phyloP scores from a whole-genome alignment of 805 yeast species.

The Metschnikowia borealis region DNA sequence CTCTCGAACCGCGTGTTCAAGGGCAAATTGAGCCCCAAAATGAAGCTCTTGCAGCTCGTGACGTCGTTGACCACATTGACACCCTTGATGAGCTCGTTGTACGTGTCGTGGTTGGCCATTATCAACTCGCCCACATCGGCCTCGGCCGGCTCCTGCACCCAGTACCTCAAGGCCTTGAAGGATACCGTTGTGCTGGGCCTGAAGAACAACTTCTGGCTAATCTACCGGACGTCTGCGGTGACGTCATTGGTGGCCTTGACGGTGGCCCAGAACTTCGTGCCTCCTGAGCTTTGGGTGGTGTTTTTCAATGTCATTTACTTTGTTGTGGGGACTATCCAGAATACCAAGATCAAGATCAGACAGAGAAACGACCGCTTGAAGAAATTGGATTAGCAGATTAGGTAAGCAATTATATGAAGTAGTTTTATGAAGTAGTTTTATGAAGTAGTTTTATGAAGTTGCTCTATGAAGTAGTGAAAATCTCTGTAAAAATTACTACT shows the following conservation, averaged over 20 bases:
- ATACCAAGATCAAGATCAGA: conserved; percentile 46
- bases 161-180: conserved; percentile 18
- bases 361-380: conserved; percentile 10
- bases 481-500: no score
- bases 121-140: conserved; percentile 37
- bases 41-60: conserved; percentile 48
- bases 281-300: conserved; percentile 61
- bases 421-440: no score
- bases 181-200: conserved; percentile 29
- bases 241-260: conserved; percentile 50
- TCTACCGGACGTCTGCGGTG: conserved; percentile 51
- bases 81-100: conserved; percentile 47
- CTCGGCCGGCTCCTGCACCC: conserved; percentile 6
- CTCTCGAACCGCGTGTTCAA: conserved; percentile 40
- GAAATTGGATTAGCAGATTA: conserved; percentile 5
- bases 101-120: conserved; percentile 50
- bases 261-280: conserved; percentile 53
- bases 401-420: no score
- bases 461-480: no score
- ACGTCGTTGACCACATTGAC: conserved; percentile 52
- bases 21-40: conserved; percentile 35
- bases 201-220: conserved; percentile 40
- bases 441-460: no score
- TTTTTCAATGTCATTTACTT: conserved; percentile 58
- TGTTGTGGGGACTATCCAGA: conserved; percentile 58